phyloP scores from a whole-genome alignment of 495 filamentous ascomycete genomes.

The Aspergillus biplanus region DNA sequence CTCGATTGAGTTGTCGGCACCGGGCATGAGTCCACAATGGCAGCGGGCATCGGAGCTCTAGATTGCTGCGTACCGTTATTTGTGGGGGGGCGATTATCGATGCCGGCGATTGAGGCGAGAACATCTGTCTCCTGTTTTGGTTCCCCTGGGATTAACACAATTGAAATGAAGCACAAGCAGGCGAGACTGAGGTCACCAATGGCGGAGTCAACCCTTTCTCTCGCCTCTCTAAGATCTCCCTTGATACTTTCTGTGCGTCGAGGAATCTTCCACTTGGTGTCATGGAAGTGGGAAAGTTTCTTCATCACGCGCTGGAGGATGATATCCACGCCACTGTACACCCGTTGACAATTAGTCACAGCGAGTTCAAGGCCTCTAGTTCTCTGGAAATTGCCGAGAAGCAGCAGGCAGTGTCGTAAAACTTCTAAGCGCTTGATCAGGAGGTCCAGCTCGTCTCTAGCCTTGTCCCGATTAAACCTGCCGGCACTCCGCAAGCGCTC shows the following conservation, averaged over 20 bases:
- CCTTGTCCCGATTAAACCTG: constrained; percentile 1
- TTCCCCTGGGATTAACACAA: background rate
- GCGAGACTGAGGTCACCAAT: background rate
- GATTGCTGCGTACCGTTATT: too few species aligned
- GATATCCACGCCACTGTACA: constrained; percentile 3
- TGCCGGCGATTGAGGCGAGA: too few species aligned
- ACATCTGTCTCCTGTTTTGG: too few species aligned
- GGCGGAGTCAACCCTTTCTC: too few species aligned
- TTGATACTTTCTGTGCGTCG: background rate
- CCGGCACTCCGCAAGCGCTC: background rate
- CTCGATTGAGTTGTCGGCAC: background rate
- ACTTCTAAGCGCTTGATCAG: background rate
- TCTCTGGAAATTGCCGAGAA: background rate
- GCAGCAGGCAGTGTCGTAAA: background rate
- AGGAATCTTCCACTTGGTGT: background rate
- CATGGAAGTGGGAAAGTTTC: background rate
- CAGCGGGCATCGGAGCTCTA: too few species aligned
- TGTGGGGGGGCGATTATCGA: too few species aligned
- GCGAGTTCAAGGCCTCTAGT: background rate
- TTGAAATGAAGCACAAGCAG: background rate
- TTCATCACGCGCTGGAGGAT: background rate
- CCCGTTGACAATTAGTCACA: constrained; percentile 1
- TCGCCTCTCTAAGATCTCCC: background rate
- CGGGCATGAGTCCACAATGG: background rate
- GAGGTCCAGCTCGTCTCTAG: constrained; percentile 3